Evolutionary conservation across 2,329 filamentous ascomycete species (phyloP).

Genomic region (Escovopsis sp.): DNA sequence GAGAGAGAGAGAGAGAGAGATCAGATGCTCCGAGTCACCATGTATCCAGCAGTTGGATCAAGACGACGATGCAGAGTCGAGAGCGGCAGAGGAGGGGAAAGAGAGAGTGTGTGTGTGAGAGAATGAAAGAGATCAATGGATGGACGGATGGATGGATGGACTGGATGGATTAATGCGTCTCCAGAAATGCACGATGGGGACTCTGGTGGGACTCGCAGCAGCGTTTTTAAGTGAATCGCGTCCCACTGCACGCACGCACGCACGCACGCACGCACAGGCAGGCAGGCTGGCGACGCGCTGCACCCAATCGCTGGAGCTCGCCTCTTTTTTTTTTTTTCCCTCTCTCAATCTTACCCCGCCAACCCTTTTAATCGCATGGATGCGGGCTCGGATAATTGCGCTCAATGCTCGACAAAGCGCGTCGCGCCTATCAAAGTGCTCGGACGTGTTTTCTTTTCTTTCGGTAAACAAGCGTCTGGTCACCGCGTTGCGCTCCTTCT

Average conservation of each 20-base stretch:
- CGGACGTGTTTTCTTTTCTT: not conserved
- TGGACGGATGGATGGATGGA: no score
- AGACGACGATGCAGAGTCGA: not conserved
- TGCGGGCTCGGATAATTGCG: not conserved
- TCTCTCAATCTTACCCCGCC: not conserved
- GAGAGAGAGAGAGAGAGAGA: not conserved
- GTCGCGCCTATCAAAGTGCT: not conserved
- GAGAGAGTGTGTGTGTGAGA: not conserved
- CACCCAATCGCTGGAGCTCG: not conserved
- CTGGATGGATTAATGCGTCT: no score
- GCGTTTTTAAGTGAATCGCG: not conserved
- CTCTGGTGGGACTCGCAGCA: not conserved
- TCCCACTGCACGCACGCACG: not conserved
- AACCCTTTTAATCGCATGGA: not conserved
- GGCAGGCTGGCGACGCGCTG: not conserved
- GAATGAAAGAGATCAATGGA: no score
- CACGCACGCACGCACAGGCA: no score
- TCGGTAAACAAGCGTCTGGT: not conserved
- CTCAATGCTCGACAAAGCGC: not conserved
- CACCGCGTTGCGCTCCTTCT: no score
- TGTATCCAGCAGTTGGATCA: not conserved
- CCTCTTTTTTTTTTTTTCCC: not conserved
- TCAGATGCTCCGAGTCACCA: not conserved
- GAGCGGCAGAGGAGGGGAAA: not conserved
- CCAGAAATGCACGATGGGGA: not conserved